phyloP scores from a whole-genome alignment of 768 basidiomycete genomes.

The Psilocybe sp. region DNA sequence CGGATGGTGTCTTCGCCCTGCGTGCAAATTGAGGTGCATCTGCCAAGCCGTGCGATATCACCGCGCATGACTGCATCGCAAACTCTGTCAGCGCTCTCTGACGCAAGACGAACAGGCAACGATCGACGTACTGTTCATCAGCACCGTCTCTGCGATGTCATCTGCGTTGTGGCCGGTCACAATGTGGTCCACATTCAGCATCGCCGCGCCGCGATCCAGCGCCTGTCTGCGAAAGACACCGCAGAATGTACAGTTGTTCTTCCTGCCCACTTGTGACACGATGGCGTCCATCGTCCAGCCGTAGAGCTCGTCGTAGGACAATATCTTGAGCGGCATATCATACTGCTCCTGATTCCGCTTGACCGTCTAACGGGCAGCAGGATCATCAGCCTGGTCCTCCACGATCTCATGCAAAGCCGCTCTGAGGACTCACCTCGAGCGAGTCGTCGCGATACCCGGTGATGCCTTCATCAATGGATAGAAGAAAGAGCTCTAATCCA shows the following conservation, averaged over 20 bases:
- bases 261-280: constrained; percentile 90
- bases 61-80: constrained; percentile 86
- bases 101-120: neutral
- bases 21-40: constrained; percentile 94
- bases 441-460: constrained; percentile 98
- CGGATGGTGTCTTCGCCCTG: constrained; percentile 96
- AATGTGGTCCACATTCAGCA: constrained; percentile 91
- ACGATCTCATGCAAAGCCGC: neutral
- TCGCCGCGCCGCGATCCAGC: constrained; percentile 88
- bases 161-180: constrained; percentile 99
- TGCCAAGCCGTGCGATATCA: constrained; percentile 89
- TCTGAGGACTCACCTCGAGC: constrained; percentile 60
- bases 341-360: constrained; percentile 97
- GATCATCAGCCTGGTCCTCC: neutral
- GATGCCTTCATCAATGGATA: constrained; percentile 98
- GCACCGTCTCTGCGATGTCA: constrained; percentile 96
- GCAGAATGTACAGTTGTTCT: constrained; percentile 99
- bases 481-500: constrained; percentile 83
- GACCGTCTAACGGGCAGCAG: constrained; percentile 65
- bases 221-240: constrained; percentile 97
- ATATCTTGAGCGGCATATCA: constrained; percentile 90
- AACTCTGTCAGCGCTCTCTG: constrained; percentile 3
- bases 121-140: constrained; percentile 88
- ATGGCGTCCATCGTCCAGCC: constrained; percentile 99
- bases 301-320: constrained; percentile 94